Evolutionary conservation across 192 early-diverging fungal species (phyloP).

Genomic region (Coemansia sp.): DNA sequence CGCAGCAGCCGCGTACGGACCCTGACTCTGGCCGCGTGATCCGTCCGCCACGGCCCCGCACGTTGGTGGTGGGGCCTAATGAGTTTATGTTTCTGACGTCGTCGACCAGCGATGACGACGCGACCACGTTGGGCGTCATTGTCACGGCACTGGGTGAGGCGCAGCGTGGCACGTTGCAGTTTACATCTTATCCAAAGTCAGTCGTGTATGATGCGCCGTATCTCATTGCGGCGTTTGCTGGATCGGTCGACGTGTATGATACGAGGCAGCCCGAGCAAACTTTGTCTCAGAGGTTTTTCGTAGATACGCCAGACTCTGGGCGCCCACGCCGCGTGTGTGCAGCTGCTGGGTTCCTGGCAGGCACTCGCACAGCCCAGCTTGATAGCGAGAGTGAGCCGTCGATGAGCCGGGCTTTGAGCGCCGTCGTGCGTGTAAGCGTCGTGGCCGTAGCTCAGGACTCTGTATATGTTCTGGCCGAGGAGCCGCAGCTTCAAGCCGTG

Average conservation of each 20-base stretch:
- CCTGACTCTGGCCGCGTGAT: conserved; percentile 23
- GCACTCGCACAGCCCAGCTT: conserved; percentile 14
- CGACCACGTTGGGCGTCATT: conserved; percentile 46
- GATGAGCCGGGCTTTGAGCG: conserved; percentile 7
- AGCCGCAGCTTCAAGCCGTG: conserved; percentile 26
- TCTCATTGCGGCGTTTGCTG: conserved; percentile 31
- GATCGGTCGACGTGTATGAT: conserved; percentile 40
- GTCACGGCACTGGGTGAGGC: conserved; percentile 54
- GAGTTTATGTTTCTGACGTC: conserved; percentile 53
- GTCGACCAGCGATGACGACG: conserved; percentile 30
- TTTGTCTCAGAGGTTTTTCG: conserved; percentile 23
- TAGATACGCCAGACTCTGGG: neutral
- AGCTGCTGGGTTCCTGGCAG: conserved; percentile 6
- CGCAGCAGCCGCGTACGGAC: conserved; percentile 45
- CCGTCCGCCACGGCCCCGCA: conserved; percentile 46
- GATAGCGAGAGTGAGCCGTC: conserved; percentile 13
- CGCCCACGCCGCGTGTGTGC: conserved; percentile 16
- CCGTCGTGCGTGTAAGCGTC: neutral
- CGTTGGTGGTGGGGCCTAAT: conserved; percentile 43
- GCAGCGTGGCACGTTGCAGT: conserved; percentile 50
- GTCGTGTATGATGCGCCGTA: conserved; percentile 47
- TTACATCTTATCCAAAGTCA: conserved; percentile 38
- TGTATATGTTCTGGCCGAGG: conserved; percentile 18
- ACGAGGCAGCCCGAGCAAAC: conserved; percentile 35
- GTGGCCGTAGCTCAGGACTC: conserved; percentile 19